Conservation (phyloP, 345 rosid species). For the Salix dunnii region DNA sequence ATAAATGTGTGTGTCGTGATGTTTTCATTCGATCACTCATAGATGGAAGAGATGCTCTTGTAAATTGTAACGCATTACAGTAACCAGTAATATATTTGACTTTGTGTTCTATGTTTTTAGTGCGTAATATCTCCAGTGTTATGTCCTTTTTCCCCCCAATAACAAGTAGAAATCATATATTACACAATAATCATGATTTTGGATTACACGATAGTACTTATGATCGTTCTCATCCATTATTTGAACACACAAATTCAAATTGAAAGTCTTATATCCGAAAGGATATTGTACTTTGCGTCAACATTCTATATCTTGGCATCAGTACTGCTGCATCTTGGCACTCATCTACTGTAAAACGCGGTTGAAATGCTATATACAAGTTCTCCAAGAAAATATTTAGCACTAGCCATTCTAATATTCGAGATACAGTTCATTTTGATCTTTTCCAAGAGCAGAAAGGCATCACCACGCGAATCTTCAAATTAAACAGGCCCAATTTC, state of each 20-base stretch:
- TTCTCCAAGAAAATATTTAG: neutral
- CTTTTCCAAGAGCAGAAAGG: neutral
- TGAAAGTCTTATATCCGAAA: neutral
- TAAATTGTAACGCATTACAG: too few species aligned
- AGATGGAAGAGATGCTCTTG: neutral
- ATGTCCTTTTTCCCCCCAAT: too few species aligned
- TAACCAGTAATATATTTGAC: too few species aligned
- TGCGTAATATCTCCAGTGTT: too few species aligned
- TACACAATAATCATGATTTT: too few species aligned
- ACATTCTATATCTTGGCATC: too few species aligned
- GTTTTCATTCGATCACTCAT: neutral
- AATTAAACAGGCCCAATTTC: neutral
- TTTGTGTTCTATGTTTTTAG: too few species aligned
- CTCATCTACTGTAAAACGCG: too few species aligned
- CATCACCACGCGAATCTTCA: neutral
- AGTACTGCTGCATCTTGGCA: neutral
- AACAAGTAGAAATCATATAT: too few species aligned
- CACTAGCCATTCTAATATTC: neutral
- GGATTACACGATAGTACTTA: too few species aligned
- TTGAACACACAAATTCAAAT: neutral
- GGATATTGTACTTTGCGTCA: neutral
- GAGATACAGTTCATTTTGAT: neutral
- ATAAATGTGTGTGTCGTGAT: too few species aligned
- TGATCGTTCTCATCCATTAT: neutral
- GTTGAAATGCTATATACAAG: neutral